Conservation (phyloP, 805 yeast genomes). For the Clavispora fructus region DNA sequence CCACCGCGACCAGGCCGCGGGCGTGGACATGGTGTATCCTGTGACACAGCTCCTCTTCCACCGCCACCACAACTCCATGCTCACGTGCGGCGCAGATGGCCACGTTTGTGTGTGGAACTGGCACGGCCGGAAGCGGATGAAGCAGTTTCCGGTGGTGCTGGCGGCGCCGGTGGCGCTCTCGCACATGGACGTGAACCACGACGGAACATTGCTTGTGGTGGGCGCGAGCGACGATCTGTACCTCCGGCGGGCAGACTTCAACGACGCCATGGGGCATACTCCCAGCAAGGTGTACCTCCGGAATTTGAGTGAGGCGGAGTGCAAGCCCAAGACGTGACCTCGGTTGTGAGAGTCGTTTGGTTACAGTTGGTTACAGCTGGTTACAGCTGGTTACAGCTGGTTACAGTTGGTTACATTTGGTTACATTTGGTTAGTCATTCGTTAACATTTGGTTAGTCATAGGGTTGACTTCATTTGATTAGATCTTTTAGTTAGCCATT, state of each 20-base stretch:
- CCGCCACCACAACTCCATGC: slow-evolving; percentile 31
- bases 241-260: slow-evolving; percentile 1
- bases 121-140: slow-evolving; percentile 38
- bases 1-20: slow-evolving; percentile 27
- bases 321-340: background rate
- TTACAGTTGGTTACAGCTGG: no score
- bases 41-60: slow-evolving; percentile 46
- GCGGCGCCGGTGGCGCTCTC: slow-evolving; percentile 5
- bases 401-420: no score
- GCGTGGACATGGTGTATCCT: slow-evolving; percentile 48
- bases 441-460: no score
- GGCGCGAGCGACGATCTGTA: slow-evolving; percentile 9
- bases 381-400: no score
- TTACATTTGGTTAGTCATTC: no score
- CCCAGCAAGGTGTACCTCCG: slow-evolving; percentile 5
- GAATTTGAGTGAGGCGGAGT: slow-evolving; percentile 2
- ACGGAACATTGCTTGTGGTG: slow-evolving; percentile 11
- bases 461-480: no score
- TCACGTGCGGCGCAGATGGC: slow-evolving; percentile 52
- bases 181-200: slow-evolving; percentile 12
- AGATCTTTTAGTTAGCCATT: no score
- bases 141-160: slow-evolving; percentile 20
- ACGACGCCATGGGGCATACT: background rate
- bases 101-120: slow-evolving; percentile 48
- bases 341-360: no score